Conservation (phyloP, 2,329 filamentous ascomycete species). For the Nakataea oryzae region DNA sequence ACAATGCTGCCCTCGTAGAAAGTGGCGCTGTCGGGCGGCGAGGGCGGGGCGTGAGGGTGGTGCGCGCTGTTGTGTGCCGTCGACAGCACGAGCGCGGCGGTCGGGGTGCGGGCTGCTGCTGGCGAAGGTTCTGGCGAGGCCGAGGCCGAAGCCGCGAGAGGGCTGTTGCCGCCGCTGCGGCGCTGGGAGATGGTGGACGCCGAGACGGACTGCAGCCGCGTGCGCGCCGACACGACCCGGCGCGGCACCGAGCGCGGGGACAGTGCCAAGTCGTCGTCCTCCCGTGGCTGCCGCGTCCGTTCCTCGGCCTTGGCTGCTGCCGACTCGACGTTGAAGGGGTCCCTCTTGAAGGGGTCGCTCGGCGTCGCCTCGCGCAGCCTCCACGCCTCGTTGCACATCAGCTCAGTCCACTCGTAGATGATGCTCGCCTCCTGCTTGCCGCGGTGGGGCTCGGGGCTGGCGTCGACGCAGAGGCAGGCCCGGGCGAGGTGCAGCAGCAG, state of each 20-base stretch:
- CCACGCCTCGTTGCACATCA: constrained; percentile 4
- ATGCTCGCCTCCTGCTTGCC: constrained; percentile 3
- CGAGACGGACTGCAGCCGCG: neutral
- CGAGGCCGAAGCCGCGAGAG: neutral
- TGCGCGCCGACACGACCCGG: neutral
- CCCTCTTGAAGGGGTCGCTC: neutral
- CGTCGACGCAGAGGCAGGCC: constrained; percentile 5
- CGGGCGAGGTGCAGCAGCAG: constrained; percentile 5
- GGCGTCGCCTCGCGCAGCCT: neutral
- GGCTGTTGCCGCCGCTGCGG: neutral
- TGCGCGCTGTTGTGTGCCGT: constrained; percentile 1
- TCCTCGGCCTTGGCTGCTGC: neutral
- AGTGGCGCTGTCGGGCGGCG: constrained; percentile 5
- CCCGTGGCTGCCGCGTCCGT: neutral
- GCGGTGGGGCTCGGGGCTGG: constrained; percentile 2
- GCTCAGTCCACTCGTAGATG: constrained; percentile 5
- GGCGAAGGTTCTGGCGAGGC: neutral
- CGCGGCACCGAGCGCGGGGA: neutral
- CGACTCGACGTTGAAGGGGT: neutral
- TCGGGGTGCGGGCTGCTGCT: neutral
- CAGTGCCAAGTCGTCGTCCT: neutral
- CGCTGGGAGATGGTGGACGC: constrained; percentile 4
- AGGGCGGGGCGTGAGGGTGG: constrained; percentile 2
- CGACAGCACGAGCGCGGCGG: neutral
- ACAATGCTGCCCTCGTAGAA: neutral